Conservation (phyloP, 805 yeast species). For the Starmerella etchellsii region DNA sequence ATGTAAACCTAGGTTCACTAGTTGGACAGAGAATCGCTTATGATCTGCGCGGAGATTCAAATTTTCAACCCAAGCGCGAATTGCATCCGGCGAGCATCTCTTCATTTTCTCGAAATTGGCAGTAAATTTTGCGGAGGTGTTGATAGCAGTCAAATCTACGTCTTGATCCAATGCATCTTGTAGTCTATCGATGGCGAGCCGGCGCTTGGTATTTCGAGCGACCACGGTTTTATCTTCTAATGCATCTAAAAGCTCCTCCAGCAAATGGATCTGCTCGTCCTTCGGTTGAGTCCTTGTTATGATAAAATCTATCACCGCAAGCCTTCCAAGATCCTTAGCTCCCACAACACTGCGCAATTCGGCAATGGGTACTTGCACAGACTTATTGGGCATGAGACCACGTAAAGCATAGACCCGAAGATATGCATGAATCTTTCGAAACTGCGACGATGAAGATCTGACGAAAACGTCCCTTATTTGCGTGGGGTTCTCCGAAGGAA, state of each 20-base stretch:
- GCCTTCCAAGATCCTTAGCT: background rate
- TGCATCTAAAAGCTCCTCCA: background rate
- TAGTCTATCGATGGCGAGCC: background rate
- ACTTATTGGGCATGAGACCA: background rate
- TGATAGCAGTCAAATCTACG: background rate
- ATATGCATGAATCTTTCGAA: background rate
- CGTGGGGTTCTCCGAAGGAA: background rate
- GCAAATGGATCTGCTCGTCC: background rate
- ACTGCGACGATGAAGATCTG: background rate
- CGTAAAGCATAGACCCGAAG: conserved; percentile 6
- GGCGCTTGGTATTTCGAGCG: background rate
- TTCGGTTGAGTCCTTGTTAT: background rate
- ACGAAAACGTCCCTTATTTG: background rate
- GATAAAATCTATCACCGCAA: conserved; percentile 3
- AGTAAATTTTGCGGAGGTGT: background rate
- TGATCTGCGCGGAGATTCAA: background rate
- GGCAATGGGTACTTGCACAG: background rate
- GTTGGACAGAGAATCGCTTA: no score
- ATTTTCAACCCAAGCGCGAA: background rate
- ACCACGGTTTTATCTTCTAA: background rate
- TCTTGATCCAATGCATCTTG: background rate
- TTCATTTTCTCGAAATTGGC: background rate
- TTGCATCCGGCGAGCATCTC: background rate
- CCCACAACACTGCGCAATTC: conserved; percentile 1
- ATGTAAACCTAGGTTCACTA: conserved; percentile 4